phyloP scores from a whole-genome alignment of 257 asterid genomes.

The Rhazya stricta region DNA sequence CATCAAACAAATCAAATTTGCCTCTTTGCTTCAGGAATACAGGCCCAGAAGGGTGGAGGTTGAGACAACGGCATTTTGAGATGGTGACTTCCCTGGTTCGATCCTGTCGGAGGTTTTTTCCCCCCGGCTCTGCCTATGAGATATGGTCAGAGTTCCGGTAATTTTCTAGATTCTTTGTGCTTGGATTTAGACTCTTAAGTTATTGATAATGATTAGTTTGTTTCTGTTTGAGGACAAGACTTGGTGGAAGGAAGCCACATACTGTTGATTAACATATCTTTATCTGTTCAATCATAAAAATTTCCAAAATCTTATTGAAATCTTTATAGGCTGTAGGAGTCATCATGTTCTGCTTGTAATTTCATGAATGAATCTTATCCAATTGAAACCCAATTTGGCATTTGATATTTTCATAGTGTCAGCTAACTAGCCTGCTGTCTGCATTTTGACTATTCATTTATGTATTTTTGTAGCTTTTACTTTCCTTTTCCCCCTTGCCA shows the following conservation, averaged over 20 bases:
- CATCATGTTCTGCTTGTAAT: neutral
- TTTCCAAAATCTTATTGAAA: neutral
- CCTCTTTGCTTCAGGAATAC: conserved; percentile 62
- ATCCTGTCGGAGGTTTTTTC: conserved; percentile 89
- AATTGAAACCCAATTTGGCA: neutral
- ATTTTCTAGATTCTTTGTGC: conserved; percentile 3
- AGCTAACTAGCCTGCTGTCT: conserved; percentile 2
- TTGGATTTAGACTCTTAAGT: neutral
- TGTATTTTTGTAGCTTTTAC: neutral
- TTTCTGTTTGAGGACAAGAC: neutral
- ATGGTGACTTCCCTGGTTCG: conserved; percentile 82
- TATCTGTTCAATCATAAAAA: neutral
- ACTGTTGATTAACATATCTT: neutral
- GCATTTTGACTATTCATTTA: neutral
- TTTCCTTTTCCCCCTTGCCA: neutral
- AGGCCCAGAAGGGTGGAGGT: conserved; percentile 98
- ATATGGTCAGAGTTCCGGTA: conserved; percentile 98
- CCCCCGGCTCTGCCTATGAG: conserved; percentile 78
- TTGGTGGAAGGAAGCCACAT: neutral
- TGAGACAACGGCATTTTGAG: conserved; percentile 90
- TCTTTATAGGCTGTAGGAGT: neutral
- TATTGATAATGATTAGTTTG: neutral
- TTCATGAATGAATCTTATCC: neutral
- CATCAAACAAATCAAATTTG: conserved; percentile 13
- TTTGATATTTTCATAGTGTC: neutral